Conservation (phyloP, 805 yeast species). For the Saccharomyces paradoxus region DNA sequence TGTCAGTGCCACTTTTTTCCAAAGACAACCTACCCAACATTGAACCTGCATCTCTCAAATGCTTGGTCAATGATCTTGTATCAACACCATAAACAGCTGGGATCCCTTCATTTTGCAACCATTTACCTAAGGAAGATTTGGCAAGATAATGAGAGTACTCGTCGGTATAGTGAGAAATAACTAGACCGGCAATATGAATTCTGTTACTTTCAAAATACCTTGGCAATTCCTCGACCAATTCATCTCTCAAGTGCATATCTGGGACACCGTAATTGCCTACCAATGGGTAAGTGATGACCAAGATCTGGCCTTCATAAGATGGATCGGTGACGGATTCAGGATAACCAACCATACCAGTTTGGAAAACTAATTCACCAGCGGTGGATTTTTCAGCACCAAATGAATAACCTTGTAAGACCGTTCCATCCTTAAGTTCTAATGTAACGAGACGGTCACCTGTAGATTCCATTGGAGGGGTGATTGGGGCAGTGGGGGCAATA, state of each 20-base stretch:
- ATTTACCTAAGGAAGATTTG: conserved; percentile 78
- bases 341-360: conserved; percentile 99
- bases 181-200: conserved; percentile 94
- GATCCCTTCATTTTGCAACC: conserved; percentile 85
- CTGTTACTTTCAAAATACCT: conserved; percentile 86
- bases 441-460: conserved; percentile 78
- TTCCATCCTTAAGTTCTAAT: conserved; percentile 81
- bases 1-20: conserved; percentile 36
- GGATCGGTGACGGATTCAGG: conserved; percentile 98
- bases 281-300: conserved; percentile 92
- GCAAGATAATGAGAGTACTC: conserved; percentile 93
- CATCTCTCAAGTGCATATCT: conserved; percentile 70
- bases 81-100: conserved; percentile 98
- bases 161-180: conserved; percentile 94
- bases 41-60: conserved; percentile 85
- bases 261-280: conserved; percentile 99
- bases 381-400: conserved; percentile 85
- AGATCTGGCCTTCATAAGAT: conserved; percentile 93
- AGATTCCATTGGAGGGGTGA: conserved; percentile 82
- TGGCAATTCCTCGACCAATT: conserved; percentile 67
- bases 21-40: conserved; percentile 82
- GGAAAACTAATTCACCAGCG: conserved; percentile 98
- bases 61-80: conserved; percentile 90
- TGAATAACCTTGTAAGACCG: conserved; percentile 85
- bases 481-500: conserved; percentile 61